These are phyloP conservation scores for Candolleomyces efflorescens DNA, from an alignment of 768 basidiomycete species.

Conservation along the genomic window DNA sequence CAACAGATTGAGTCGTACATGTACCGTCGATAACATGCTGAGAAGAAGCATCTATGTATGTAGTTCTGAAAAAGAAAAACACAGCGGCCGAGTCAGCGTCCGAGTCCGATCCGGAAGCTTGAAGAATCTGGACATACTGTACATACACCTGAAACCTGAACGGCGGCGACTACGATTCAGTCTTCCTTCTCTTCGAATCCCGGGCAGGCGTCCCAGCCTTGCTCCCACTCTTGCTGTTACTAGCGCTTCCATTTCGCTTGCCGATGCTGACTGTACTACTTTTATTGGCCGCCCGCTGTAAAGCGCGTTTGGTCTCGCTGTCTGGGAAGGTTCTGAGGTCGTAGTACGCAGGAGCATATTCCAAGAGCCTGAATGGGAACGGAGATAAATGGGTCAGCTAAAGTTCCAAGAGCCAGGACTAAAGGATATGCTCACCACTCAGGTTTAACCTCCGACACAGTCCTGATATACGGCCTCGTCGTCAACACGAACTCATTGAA, in stretches of 20 bases:
- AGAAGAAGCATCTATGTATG: no score
- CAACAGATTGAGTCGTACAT: no score
- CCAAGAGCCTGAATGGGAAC: slow-evolving; percentile 30
- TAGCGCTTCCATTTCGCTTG: slow-evolving; percentile 14
- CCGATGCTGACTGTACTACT: slow-evolving; percentile 28
- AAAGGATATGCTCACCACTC: slow-evolving; percentile 60
- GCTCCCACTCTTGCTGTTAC: slow-evolving; percentile 12
- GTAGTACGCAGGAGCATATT: slow-evolving; percentile 54
- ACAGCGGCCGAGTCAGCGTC: no score
- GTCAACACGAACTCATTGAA: slow-evolving; percentile 90
- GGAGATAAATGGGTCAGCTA: neutral
- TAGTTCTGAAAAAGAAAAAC: no score
- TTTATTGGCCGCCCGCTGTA: slow-evolving; percentile 55
- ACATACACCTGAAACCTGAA: neutral
- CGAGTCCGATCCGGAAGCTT: neutral
- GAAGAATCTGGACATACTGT: neutral
- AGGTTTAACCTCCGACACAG: slow-evolving; percentile 78
- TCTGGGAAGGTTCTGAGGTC: slow-evolving; percentile 61
- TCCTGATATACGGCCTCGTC: slow-evolving; percentile 83
- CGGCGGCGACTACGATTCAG: neutral
- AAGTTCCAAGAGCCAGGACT: neutral
- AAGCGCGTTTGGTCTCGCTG: slow-evolving; percentile 65
- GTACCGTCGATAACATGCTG: no score
- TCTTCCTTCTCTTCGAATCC: slow-evolving; percentile 30
- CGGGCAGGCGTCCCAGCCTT: slow-evolving; percentile 12